Evolutionary conservation across 345 rosid genomes (phyloP).

Genomic region (Eucalyptus curtisii): DNA sequence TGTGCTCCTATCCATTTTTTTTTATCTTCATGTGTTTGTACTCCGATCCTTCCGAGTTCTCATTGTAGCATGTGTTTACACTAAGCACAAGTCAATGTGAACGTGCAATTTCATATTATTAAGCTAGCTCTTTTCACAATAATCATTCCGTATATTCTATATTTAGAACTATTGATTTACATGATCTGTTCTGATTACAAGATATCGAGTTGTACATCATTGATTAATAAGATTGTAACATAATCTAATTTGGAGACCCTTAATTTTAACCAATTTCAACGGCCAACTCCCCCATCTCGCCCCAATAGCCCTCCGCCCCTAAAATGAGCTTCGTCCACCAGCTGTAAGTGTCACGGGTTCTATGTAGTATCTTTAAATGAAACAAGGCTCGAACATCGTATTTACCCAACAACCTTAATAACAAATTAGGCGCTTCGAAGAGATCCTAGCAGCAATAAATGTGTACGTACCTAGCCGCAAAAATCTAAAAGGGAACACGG

Average conservation of each 20-base stretch:
- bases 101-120: neutral
- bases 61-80: neutral
- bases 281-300: neutral
- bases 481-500: neutral
- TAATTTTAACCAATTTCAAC: neutral
- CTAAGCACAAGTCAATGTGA: neutral
- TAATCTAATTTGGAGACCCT: neutral
- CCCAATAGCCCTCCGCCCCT: neutral
- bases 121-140: neutral
- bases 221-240: neutral
- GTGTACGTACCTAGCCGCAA: neutral
- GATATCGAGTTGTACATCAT: no score
- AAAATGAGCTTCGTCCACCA: neutral
- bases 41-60: neutral
- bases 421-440: neutral
- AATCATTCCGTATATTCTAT: rapidly evolving
- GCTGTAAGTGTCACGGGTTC: neutral
- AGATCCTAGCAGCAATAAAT: neutral
- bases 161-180: neutral
- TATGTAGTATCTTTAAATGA: neutral
- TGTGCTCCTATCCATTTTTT: neutral
- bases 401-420: neutral
- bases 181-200: rapidly evolving
- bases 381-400: neutral
- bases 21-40: neutral